Percentiles rank a stretch among this genome's conserved stretches.
Conservation (phyloP, 2,329 filamentous ascomycete species). For the Cladosporium sphaerospermum region DNA sequence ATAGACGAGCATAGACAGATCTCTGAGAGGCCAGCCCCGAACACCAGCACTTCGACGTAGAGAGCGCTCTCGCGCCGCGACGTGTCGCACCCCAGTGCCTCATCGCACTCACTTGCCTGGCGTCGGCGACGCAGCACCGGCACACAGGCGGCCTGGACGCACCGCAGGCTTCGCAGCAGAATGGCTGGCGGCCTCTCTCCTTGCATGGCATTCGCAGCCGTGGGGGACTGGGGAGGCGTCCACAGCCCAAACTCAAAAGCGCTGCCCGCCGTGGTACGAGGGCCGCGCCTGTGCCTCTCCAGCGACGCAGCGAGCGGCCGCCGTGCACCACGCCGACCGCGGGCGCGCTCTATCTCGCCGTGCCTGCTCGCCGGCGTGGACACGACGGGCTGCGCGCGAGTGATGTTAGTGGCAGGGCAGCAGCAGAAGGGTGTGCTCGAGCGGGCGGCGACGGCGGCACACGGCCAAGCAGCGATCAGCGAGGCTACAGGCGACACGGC, state of each 20-base stretch:
- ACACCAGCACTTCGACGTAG: too few species aligned
- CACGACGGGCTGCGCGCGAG: not conserved
- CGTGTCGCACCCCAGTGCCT: too few species aligned
- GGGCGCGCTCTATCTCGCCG: too few species aligned
- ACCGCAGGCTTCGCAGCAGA: not conserved
- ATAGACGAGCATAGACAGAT: not conserved
- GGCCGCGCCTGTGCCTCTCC: constrained; percentile 6
- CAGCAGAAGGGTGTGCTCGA: constrained; percentile 8
- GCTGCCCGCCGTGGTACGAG: constrained; percentile 7
- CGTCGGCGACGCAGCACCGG: too few species aligned
- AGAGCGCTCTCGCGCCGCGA: too few species aligned
- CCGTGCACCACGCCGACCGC: not conserved
- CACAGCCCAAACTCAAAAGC: constrained; percentile 8
- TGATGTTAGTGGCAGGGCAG: not conserved
- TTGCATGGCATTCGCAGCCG: constrained; percentile 8
- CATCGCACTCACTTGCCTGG: too few species aligned
- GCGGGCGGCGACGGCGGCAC: constrained; percentile 10
- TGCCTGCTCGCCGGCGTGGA: too few species aligned
- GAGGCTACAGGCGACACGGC: not conserved
- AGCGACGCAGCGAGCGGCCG: constrained; percentile 6
- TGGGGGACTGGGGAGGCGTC: constrained; percentile 3
- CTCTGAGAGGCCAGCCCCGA: too few species aligned
- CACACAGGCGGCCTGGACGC: not conserved
- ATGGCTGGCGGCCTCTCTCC: constrained; percentile 9
- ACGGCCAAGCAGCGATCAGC: constrained; percentile 9